Conservation (phyloP, 345 rosid species). For the Eucalyptus cloeziana region DNA sequence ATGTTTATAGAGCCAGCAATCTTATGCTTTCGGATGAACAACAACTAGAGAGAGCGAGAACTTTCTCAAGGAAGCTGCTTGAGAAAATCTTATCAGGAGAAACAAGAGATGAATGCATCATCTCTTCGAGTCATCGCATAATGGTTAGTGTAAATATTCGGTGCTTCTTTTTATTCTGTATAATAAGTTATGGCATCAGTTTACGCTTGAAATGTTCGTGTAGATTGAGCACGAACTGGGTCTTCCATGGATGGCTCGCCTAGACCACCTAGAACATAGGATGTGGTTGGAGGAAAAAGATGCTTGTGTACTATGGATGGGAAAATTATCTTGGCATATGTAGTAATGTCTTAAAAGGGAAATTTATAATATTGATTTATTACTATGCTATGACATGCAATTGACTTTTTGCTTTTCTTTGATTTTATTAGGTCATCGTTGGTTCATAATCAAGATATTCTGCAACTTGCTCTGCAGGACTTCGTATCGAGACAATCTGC, state of each 20-base stretch:
- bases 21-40: conserved; percentile 42
- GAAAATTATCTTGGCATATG: conserved; percentile 40
- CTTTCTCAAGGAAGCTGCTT: conserved; percentile 25
- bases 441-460: conserved; percentile 6
- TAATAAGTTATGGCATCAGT: background rate
- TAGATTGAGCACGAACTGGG: conserved; percentile 36
- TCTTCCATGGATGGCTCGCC: conserved; percentile 45
- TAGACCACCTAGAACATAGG: conserved; percentile 52
- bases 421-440: conserved; percentile 22
- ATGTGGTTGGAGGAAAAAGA: conserved; percentile 44
- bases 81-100: background rate
- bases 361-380: background rate
- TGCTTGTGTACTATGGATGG: conserved; percentile 25
- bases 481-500: conserved; percentile 27
- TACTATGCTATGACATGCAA: background rate
- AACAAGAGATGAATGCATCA: background rate
- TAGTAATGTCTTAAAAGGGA: background rate
- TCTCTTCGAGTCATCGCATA: background rate
- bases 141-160: background rate
- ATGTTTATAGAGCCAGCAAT: conserved; percentile 45
- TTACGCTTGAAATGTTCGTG: background rate
- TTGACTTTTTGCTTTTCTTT: background rate
- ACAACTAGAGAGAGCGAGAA: conserved; percentile 38
- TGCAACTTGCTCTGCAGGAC: conserved; percentile 25
- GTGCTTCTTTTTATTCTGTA: background rate